A percentile compares a stretch with the other conserved stretches of the same genome.
phyloP scores from a whole-genome alignment of 2,329 filamentous ascomycete species.

The Madurella fahalii region DNA sequence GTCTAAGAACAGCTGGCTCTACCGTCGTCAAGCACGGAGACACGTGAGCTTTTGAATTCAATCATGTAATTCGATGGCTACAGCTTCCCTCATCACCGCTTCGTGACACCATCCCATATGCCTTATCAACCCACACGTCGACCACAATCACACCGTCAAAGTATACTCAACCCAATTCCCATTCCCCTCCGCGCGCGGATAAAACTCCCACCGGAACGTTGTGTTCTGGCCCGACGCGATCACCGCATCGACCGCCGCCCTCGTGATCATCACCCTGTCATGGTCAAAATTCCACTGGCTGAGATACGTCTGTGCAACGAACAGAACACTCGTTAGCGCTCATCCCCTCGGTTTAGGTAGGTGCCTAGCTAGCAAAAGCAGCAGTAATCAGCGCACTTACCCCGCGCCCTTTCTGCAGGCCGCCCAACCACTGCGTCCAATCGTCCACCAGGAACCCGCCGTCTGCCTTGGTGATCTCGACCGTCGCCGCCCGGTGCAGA shows the following conservation, averaged over 20 bases:
- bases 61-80: too few relatives aligned
- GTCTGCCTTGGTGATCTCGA: conserved; percentile 46
- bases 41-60: too few relatives aligned
- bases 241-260: conserved; percentile 43
- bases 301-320: background rate
- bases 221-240: conserved; percentile 40
- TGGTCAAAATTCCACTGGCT: conserved; percentile 50
- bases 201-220: conserved; percentile 53
- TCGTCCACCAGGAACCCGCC: conserved; percentile 51
- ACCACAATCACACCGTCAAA: conserved; percentile 27
- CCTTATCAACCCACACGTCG: background rate
- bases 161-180: conserved; percentile 48
- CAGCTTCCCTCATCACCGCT: too few relatives aligned
- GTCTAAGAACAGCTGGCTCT: too few relatives aligned
- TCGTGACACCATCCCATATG: background rate
- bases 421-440: conserved; percentile 51
- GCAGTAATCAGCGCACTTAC: conserved; percentile 23
- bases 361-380: too few relatives aligned
- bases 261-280: conserved; percentile 43
- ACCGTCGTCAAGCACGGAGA: too few relatives aligned
- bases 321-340: conserved; percentile 13
- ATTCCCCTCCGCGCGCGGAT: conserved; percentile 47
- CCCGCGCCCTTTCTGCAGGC: conserved; percentile 46
- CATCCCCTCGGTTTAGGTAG: too few relatives aligned
- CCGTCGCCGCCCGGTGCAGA: conserved; percentile 44